Evolutionary conservation across 345 rosid species (phyloP), one percentile per base, ranked within the genome.

Genomic region (Aurinia saxatilis): DNA sequence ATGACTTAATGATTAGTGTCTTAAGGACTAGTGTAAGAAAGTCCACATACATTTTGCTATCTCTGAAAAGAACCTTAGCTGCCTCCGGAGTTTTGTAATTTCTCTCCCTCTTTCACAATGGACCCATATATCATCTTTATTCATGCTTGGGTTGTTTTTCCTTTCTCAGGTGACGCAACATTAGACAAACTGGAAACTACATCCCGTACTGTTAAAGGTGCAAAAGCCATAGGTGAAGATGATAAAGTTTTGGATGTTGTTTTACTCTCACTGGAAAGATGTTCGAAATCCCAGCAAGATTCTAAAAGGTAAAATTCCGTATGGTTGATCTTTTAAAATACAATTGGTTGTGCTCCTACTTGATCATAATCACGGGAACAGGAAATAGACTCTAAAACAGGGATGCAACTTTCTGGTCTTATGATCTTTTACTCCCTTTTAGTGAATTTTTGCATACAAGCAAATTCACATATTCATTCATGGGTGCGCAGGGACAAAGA

Each of bases 131-230:
- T 38, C 19, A 50, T 18, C 14, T 51, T 54, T 34, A n/a, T 38
- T 49, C 10, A 21, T 47, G 29, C 33, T 45, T 45, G 23, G 16
- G 52, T 27, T 41, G 27, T 52, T 64, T 38, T 55, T 14, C 57
- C 51, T 40, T 21, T 78, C 60, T 59, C 66, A 93, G 99, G 96
- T 74, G 75, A 70, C 56, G 79, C 73, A 66, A 49, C 74, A 57
- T 56, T 90, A 68, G 93, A 87, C 79, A 80, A 78, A 77, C 48
- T 92, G 75, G 98, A 87, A 67, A 89, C 66, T 75, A 82, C 79
- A 68, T 89, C 95, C 17, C 82, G 82, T 62, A 89, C 95, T 27
- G 90, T 84, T 63, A 82, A 89, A 77, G 98, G 98, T 53, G 98
- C 98, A 74, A 77, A 85, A 66, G 47, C 62, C 49, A 82, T 90